Conservation (phyloP, 345 rosid genomes). For the Lepidium aucheri region DNA sequence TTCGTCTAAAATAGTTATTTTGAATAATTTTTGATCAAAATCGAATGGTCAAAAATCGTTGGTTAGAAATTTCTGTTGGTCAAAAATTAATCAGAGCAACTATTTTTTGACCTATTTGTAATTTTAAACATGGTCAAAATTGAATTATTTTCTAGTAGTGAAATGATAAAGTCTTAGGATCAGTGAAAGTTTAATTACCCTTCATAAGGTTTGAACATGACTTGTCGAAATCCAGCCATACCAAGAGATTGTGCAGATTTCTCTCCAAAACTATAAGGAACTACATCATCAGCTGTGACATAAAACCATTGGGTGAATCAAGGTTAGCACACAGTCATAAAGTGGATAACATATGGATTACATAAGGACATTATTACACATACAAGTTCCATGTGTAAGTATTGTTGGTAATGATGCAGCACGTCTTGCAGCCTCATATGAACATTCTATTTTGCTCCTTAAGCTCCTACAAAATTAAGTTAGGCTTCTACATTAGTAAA, state of each 20-base stretch:
- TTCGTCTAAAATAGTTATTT: too few species aligned
- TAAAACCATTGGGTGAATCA: not conserved
- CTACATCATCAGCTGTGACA: slow-evolving; percentile 68
- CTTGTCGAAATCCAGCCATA: slow-evolving; percentile 59
- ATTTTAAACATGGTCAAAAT: too few species aligned
- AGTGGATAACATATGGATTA: not conserved
- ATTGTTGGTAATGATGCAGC: slow-evolving; percentile 60
- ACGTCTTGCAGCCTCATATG: slow-evolving; percentile 55
- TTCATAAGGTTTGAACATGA: slow-evolving; percentile 58
- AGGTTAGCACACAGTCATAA: slow-evolving; percentile 1
- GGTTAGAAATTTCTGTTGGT: too few species aligned
- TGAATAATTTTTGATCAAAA: too few species aligned
- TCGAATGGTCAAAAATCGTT: too few species aligned
- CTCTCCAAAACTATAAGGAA: slow-evolving; percentile 69
- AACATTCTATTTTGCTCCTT: slow-evolving; percentile 52
- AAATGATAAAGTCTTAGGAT: too few species aligned
- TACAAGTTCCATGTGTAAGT: slow-evolving; percentile 63
- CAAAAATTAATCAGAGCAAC: too few species aligned
- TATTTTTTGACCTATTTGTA: too few species aligned
- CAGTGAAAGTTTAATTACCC: slow-evolving; percentile 36
- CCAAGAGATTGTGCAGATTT: slow-evolving; percentile 58
- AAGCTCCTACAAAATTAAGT: slow-evolving; percentile 33
- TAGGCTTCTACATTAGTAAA: not conserved
- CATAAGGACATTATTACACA: not conserved
- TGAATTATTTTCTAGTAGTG: too few species aligned